Evolutionary conservation across 2,329 filamentous ascomycete species (phyloP).

Genomic region (Penicillium sumatraense): DNA sequence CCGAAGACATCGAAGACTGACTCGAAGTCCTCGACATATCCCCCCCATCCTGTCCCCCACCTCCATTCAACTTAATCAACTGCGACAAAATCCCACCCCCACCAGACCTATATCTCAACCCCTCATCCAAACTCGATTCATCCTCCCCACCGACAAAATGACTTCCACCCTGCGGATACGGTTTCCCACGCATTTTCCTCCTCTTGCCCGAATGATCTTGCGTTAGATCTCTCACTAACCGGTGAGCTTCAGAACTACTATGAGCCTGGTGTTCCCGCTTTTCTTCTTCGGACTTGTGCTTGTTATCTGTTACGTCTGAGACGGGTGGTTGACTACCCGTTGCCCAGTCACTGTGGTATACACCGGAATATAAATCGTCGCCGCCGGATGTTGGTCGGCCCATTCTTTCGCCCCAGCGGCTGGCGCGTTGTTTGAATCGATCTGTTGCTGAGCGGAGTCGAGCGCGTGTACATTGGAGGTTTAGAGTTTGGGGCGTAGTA

Average conservation of each 20-base stretch:
- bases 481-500: not conserved
- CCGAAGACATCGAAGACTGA: slow-evolving; percentile 19
- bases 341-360: slow-evolving; percentile 32
- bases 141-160: slow-evolving; percentile 13
- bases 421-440: slow-evolving; percentile 19
- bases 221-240: slow-evolving; percentile 37
- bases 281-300: slow-evolving; percentile 34
- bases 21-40: slow-evolving; percentile 12
- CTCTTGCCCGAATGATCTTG: slow-evolving; percentile 30
- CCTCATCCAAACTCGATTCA: slow-evolving; percentile 13
- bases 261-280: slow-evolving; percentile 29
- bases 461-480: not conserved
- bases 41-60: slow-evolving; percentile 12
- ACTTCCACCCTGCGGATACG: slow-evolving; percentile 18
- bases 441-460: slow-evolving; percentile 2
- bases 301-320: slow-evolving; percentile 35
- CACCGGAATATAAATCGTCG: slow-evolving; percentile 31
- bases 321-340: slow-evolving; percentile 28
- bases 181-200: slow-evolving; percentile 18
- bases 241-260: slow-evolving; percentile 36
- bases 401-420: slow-evolving; percentile 21
- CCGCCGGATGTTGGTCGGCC: slow-evolving; percentile 29
- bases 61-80: slow-evolving; percentile 33
- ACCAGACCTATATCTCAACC: slow-evolving; percentile 29
- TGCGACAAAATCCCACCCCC: slow-evolving; percentile 39